Percentiles rank a stretch among this genome's conserved stretches.
phyloP scores from a whole-genome alignment of 1,139 yeast species.

The Blastobotrys arbuscula region DNA sequence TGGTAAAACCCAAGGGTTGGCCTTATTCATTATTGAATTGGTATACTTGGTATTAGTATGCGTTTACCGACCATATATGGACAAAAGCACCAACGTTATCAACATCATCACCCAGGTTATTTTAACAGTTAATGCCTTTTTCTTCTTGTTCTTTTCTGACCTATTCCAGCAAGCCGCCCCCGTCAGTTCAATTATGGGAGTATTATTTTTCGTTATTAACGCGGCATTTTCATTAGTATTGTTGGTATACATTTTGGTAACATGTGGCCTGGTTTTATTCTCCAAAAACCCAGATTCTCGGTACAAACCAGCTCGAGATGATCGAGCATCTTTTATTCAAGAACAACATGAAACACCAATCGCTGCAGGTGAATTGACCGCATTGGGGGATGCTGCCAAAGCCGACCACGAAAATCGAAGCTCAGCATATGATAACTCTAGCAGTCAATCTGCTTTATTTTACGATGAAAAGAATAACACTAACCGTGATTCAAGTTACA shows the following conservation, averaged over 20 bases:
- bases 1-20: slow-evolving; percentile 77
- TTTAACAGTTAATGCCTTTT: slow-evolving; percentile 71
- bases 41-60: slow-evolving; percentile 59
- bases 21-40: slow-evolving; percentile 72
- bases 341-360: slow-evolving; percentile 48
- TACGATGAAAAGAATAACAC: background rate
- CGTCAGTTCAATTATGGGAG: slow-evolving; percentile 89
- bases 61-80: slow-evolving; percentile 82
- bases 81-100: slow-evolving; percentile 84
- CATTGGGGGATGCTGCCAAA: slow-evolving; percentile 86
- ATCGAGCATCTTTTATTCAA: slow-evolving; percentile 80
- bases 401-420: slow-evolving; percentile 39
- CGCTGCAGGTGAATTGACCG: slow-evolving; percentile 62
- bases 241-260: slow-evolving; percentile 68
- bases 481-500: background rate
- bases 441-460: background rate
- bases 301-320: slow-evolving; percentile 92
- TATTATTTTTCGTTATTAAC: slow-evolving; percentile 78
- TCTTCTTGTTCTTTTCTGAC: slow-evolving; percentile 85
- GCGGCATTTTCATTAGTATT: slow-evolving; percentile 84
- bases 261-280: slow-evolving; percentile 74
- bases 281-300: slow-evolving; percentile 93
- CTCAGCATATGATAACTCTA: background rate
- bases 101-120: slow-evolving; percentile 78
- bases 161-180: slow-evolving; percentile 80